A percentile compares a stretch with the other conserved stretches of the same genome.
Evolutionary conservation across 306 rosid genomes (phyloP).

Genomic region (Begonia fuchsioides): DNA sequence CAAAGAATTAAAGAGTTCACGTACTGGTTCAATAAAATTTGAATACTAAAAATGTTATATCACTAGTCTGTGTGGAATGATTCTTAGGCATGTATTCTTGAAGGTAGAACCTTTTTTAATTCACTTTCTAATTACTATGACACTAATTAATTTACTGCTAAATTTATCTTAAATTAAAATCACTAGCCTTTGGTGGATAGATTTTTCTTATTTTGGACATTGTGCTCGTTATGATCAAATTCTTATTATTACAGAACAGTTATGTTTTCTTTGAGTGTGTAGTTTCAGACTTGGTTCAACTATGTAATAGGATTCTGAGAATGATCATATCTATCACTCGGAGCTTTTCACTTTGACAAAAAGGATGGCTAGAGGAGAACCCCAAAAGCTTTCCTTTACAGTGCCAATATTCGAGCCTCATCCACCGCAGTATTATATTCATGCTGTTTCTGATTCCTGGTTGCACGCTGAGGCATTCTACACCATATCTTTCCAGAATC

Average conservation of each 20-base stretch:
- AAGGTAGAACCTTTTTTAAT: too few relatives aligned
- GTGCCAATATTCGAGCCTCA: slow-evolving; percentile 98
- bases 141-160: neutral
- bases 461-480: slow-evolving; percentile 76
- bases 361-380: slow-evolving; percentile 74
- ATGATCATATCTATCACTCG: slow-evolving; percentile 87
- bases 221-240: neutral
- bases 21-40: too few relatives aligned
- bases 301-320: slow-evolving; percentile 68
- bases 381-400: slow-evolving; percentile 82
- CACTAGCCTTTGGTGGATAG: neutral
- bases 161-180: neutral
- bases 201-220: neutral
- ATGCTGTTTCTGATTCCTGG: slow-evolving; percentile 96
- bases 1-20: too few relatives aligned
- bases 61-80: too few relatives aligned
- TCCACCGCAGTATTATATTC: slow-evolving; percentile 92
- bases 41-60: too few relatives aligned
- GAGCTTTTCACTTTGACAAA: slow-evolving; percentile 80
- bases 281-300: slow-evolving; percentile 17
- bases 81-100: too few relatives aligned
- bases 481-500: slow-evolving; percentile 81
- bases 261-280: slow-evolving; percentile 1
- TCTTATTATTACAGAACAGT: neutral
- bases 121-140: too few relatives aligned